Base-by-base conservation (phyloP, 169 alveolate genomes). In the Plasmodium chabaudi region DNA sequence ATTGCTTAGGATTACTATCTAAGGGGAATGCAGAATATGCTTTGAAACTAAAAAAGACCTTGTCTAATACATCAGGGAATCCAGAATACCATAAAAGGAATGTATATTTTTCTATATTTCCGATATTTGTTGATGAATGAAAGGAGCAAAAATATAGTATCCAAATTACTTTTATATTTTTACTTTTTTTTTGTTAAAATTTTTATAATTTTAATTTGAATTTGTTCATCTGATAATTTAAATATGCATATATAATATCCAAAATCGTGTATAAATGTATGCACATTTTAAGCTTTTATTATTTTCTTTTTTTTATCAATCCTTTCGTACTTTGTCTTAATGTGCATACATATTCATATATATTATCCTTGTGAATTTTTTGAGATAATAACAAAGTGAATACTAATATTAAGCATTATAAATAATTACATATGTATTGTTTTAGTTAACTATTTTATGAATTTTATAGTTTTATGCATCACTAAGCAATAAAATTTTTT, bases 1-100 rank as follows among this genome's bases (percentile, higher is more conserved):
- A 79, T 6, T 79, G 89, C 44, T 63, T 79, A 23, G 21, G 69
- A 46, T 60, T 79, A 15, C 64, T 79, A 69, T 64, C 89, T 15
- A 79, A 79, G 67, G 89, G 89, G 47, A 79, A 79, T 59, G 53
- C 79, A 17, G 82, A 79, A 67, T 79, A 79, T 79, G 67, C 82
- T 9, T 59, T 79, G 82, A 65, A 70, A 49, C 39, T 79, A 23
- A 79, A 59, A 25, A 79, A 79, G 49, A 46, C 55, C 25, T 79
- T 79, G 47, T 25, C 82, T 15, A 10, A 79, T 25, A 60, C 64
- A 65, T 65, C 89, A 67, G 89, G 34, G 64, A 64, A 15, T 39
- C 65, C 82, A 5, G 89, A 79, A 59, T 21, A 53, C 5, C 89
- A 59, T 23, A 79, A 59, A 51, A 79, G 89, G 46, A 47, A 64